These are phyloP conservation scores for Pestalotiopsis sp. DNA, from an alignment of 2,329 filamentous ascomycete species.

Conservation along the genomic window DNA sequence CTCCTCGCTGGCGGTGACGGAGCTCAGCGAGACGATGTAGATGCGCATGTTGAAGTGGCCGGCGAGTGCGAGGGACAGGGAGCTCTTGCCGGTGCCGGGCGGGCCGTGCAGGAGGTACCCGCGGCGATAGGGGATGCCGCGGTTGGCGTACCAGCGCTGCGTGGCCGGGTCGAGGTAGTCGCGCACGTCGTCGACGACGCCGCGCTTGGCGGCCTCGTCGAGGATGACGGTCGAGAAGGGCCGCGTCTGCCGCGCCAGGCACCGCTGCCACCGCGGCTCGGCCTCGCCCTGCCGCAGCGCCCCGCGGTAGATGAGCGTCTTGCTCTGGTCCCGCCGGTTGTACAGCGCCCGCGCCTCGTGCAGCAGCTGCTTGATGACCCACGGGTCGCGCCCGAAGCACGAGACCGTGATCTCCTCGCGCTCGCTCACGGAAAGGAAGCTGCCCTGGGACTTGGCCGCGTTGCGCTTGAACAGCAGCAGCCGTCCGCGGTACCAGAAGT, in stretches of 20 bases:
- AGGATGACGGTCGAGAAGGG: constrained; percentile 69
- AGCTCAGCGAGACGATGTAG: constrained; percentile 72
- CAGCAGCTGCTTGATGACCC: constrained; percentile 63
- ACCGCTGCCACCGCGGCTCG: constrained; percentile 61
- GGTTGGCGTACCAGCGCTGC: constrained; percentile 77
- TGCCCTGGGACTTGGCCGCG: constrained; percentile 45
- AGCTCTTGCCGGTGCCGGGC: constrained; percentile 79
- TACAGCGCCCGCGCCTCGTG: constrained; percentile 58
- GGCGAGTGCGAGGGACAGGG: constrained; percentile 69
- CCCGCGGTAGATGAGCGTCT: constrained; percentile 68
- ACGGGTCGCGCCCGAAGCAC: constrained; percentile 63
- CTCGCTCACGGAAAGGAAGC: constrained; percentile 45
- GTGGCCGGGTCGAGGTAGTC: constrained; percentile 66
- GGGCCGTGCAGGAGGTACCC: constrained; percentile 83
- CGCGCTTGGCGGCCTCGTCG: constrained; percentile 59
- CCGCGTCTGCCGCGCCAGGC: constrained; percentile 60
- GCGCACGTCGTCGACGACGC: constrained; percentile 60
- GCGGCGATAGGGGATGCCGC: constrained; percentile 82
- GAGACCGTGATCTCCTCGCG: constrained; percentile 62
- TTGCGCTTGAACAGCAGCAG: constrained; percentile 59
- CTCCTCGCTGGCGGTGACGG: constrained; percentile 64
- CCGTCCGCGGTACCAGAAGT: constrained; percentile 66
- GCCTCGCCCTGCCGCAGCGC: constrained; percentile 39
- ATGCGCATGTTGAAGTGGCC: constrained; percentile 71
- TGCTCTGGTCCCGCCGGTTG: constrained; percentile 58